Conservation (phyloP, 2,329 filamentous ascomycete species). For the Curvularia spicifera region DNA sequence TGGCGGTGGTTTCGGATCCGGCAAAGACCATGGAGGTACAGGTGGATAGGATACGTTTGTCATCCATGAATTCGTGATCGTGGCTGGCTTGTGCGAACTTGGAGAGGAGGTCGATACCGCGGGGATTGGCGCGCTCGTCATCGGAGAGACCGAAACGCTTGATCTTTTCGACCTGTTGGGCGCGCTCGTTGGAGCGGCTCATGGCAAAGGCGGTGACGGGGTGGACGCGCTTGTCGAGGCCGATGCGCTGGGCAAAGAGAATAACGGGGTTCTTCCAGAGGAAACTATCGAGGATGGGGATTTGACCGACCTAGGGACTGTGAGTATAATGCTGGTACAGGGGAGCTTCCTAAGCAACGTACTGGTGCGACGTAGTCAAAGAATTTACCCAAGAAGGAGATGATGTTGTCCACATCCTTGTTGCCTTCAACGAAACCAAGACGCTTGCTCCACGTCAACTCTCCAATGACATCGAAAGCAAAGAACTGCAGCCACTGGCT, state of each 20-base stretch:
- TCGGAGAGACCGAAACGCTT: slow-evolving; percentile 51
- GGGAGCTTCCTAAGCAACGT: slow-evolving; percentile 32
- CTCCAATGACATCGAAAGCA: slow-evolving; percentile 81
- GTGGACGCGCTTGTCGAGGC: slow-evolving; percentile 71
- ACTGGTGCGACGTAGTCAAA: slow-evolving; percentile 76
- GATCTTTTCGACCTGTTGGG: slow-evolving; percentile 60
- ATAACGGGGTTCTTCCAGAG: slow-evolving; percentile 78
- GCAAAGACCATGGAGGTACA: slow-evolving; percentile 75
- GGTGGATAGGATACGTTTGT: slow-evolving; percentile 72
- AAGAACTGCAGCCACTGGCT: slow-evolving; percentile 79
- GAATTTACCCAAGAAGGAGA: slow-evolving; percentile 67
- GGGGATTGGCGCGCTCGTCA: slow-evolving; percentile 37
- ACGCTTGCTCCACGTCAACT: slow-evolving; percentile 76
- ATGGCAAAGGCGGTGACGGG: slow-evolving; percentile 75
- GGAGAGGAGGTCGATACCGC: slow-evolving; percentile 67
- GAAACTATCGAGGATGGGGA: slow-evolving; percentile 72
- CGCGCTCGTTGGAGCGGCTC: slow-evolving; percentile 69
- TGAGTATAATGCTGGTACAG: slow-evolving; percentile 13
- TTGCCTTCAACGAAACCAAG: slow-evolving; percentile 78
- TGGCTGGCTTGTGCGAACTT: slow-evolving; percentile 75
- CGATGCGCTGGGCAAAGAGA: slow-evolving; percentile 70
- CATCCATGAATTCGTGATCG: slow-evolving; percentile 73
- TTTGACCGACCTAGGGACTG: slow-evolving; percentile 68
- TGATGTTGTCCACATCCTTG: slow-evolving; percentile 76
- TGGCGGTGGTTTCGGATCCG: slow-evolving; percentile 80